Evolutionary conservation across 2,329 filamentous ascomycete species (phyloP).

Genomic region (Fusarium humuli): DNA sequence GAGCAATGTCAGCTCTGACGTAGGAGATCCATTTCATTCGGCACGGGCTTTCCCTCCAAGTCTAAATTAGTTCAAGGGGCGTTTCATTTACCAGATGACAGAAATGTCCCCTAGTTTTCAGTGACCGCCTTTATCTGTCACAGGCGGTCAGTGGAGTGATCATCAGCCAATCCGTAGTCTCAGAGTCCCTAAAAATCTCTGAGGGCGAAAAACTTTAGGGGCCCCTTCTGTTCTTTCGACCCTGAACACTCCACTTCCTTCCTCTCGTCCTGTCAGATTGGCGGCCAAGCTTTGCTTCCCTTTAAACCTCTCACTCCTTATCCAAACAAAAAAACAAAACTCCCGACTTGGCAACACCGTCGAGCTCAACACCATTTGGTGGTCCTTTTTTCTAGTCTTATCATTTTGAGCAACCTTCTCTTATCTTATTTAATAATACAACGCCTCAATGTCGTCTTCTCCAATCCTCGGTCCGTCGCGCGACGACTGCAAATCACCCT

Average conservation of each 20-base stretch:
- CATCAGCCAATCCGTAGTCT: constrained; percentile 2
- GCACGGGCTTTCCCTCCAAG: not conserved
- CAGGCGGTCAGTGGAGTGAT: constrained; percentile 7
- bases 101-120: not conserved
- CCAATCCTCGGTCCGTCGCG: constrained; percentile 24
- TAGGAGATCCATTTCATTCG: not conserved
- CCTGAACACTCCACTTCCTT: constrained; percentile 4
- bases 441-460: constrained; percentile 18
- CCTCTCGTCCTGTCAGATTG: constrained; percentile 14
- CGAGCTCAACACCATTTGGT: constrained; percentile 3
- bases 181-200: constrained; percentile 2
- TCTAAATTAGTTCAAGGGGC: constrained; percentile 14
- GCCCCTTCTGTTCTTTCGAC: constrained; percentile 5
- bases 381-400: not conserved
- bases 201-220: not conserved
- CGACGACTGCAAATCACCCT: constrained; percentile 24
- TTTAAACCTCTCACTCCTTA: constrained; percentile 17
- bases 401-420: not conserved
- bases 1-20: constrained; percentile 21
- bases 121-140: not conserved
- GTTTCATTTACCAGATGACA: constrained; percentile 14
- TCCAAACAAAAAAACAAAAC: not conserved
- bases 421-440: not conserved
- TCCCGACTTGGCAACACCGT: constrained; percentile 2
- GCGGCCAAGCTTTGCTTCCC: constrained; percentile 1